phyloP scores from a whole-genome alignment of 768 basidiomycete species.

The Cytidiella melzeri region DNA sequence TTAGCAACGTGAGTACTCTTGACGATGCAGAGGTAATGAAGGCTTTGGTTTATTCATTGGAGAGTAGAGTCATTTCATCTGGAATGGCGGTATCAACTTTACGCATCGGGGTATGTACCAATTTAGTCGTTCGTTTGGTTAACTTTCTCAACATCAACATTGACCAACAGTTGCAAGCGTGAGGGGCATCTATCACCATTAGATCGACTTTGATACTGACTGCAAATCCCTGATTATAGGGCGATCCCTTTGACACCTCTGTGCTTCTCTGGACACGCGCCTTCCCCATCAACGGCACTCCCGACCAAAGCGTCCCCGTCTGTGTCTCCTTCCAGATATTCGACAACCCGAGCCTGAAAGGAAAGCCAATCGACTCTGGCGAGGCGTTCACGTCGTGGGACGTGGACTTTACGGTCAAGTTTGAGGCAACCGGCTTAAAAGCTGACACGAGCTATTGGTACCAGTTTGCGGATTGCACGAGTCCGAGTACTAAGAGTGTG shows the following conservation, averaged over 20 bases:
- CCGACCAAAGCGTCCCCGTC: conserved; percentile 45
- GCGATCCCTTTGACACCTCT: conserved; percentile 49
- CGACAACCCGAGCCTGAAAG: conserved; percentile 29
- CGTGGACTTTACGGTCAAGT: conserved; percentile 55
- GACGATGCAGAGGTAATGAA: too few species aligned
- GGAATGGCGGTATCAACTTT: conserved; percentile 46
- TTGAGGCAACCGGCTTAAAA: conserved; percentile 44
- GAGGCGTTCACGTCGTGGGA: conserved; percentile 51
- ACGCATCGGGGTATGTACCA: conserved; percentile 36
- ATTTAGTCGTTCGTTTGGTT: conserved; percentile 9
- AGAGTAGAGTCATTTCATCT: conserved; percentile 38
- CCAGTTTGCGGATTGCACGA: conserved; percentile 49
- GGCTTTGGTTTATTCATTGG: too few species aligned
- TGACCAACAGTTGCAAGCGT: conserved; percentile 46
- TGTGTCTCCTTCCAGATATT: conserved; percentile 44
- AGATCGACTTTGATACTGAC: neutral
- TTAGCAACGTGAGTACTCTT: conserved; percentile 35
- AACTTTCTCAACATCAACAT: too few species aligned
- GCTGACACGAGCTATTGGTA: conserved; percentile 52
- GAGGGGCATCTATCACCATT: conserved; percentile 13
- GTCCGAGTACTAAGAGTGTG: conserved; percentile 35
- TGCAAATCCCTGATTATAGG: conserved; percentile 25
- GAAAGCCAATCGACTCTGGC: conserved; percentile 34
- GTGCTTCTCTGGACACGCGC: conserved; percentile 56
- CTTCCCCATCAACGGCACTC: conserved; percentile 29